Conservation (phyloP, 2,329 filamentous ascomycete genomes). For the Podosphaera aphanis region DNA sequence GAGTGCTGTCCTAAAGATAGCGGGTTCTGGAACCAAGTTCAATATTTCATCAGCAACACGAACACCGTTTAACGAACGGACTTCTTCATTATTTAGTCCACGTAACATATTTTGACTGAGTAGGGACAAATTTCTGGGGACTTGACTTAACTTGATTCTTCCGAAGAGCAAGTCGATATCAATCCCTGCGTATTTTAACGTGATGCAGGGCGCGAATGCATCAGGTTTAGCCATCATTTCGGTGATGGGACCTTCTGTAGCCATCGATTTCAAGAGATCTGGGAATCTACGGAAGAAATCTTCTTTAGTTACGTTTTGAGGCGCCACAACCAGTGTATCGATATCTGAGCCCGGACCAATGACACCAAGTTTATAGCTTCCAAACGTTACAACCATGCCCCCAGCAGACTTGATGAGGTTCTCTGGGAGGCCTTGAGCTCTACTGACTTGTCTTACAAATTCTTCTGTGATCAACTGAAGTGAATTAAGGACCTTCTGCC, state of each 20-base stretch:
- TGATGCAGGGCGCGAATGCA: constrained; percentile 91
- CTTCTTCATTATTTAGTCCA: constrained; percentile 65
- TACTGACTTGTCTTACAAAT: constrained; percentile 59
- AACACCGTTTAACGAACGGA: constrained; percentile 80
- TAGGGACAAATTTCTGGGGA: constrained; percentile 50
- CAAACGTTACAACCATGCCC: constrained; percentile 86
- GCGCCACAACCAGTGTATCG: constrained; percentile 79
- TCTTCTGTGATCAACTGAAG: constrained; percentile 63
- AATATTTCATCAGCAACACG: constrained; percentile 87
- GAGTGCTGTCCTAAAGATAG: constrained; percentile 70
- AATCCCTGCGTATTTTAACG: constrained; percentile 74
- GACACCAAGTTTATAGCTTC: constrained; percentile 83
- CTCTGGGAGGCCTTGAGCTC: constrained; percentile 35
- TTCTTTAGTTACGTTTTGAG: constrained; percentile 66
- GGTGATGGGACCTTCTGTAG: constrained; percentile 54
- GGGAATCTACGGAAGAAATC: constrained; percentile 88
- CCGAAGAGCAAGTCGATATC: constrained; percentile 89
- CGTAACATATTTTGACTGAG: constrained; percentile 67
- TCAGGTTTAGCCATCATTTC: constrained; percentile 71
- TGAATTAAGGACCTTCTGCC: constrained; percentile 36
- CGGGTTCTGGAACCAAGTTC: constrained; percentile 65
- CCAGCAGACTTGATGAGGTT: constrained; percentile 62
- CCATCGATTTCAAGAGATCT: constrained; percentile 51
- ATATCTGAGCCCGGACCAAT: constrained; percentile 94
- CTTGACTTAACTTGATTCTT: constrained; percentile 44